Evolutionary conservation across 2,329 filamentous ascomycete genomes (phyloP).

Genomic region (Calycina marina): DNA sequence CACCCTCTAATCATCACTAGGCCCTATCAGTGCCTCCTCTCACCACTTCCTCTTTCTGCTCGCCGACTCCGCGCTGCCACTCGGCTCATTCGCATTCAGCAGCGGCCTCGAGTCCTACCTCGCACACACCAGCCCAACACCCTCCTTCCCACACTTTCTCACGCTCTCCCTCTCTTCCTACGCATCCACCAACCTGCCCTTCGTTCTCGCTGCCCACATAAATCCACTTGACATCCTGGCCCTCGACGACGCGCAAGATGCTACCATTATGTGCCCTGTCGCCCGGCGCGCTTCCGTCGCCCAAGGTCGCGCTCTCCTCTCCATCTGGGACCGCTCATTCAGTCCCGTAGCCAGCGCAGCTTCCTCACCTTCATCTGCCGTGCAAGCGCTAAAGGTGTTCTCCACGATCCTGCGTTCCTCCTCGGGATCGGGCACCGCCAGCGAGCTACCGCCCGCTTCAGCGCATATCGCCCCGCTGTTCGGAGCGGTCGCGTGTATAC

Average conservation of each 20-base stretch:
- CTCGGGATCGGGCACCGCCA: conserved; percentile 5
- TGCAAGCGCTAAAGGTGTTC: conserved; percentile 17
- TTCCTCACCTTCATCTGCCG: too few species aligned
- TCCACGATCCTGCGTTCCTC: conserved; percentile 13
- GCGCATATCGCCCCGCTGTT: conserved; percentile 60
- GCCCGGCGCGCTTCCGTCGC: conserved; percentile 59
- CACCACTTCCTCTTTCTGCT: conserved; percentile 61
- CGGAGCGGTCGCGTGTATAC: conserved; percentile 48
- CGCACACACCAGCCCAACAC: conserved; percentile 40
- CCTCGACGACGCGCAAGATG: conserved; percentile 65
- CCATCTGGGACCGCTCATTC: conserved; percentile 64
- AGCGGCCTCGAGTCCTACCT: conserved; percentile 72
- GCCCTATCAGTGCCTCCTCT: conserved; percentile 11
- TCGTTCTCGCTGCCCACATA: conserved; percentile 54
- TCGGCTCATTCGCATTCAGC: conserved; percentile 80
- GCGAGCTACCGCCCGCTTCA: conserved; percentile 29
- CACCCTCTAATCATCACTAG: conserved; percentile 8
- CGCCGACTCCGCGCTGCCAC: conserved; percentile 65
- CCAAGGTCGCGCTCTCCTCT: conserved; percentile 60
- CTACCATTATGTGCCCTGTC: conserved; percentile 64
- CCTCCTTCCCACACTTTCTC: conserved; percentile 51
- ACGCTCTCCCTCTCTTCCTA: conserved; percentile 55
- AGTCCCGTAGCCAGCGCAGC: too few species aligned
- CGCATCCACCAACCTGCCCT: conserved; percentile 59
- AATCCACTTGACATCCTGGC: conserved; percentile 33